Conservation (phyloP, 306 rosid genomes). For the Ochetophila trinervis region DNA sequence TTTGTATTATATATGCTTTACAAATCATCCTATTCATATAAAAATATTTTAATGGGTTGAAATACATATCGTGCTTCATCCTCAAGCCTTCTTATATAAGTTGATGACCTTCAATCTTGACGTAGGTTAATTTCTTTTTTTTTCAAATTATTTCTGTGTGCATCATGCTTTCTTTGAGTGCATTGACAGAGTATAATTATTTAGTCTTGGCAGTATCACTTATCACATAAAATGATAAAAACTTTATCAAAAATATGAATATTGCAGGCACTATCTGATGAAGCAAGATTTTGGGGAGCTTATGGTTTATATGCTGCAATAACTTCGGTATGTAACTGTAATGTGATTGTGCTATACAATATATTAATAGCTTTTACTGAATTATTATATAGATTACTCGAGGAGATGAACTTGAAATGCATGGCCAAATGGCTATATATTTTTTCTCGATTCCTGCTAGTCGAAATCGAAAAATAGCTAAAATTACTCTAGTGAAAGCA, state of each 20-base stretch:
- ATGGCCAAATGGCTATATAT: not conserved
- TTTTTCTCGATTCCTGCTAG: not conserved
- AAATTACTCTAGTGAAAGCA: constrained; percentile 52
- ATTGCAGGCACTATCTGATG: constrained; percentile 66
- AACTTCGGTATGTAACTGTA: constrained; percentile 55
- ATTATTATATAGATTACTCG: no score
- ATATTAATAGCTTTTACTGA: not conserved
- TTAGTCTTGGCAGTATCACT: no score
- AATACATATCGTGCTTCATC: not conserved
- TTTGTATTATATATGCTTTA: not conserved
- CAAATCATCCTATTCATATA: not conserved
- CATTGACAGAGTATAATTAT: no score
- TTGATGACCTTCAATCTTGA: no score
- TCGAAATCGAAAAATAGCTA: constrained; percentile 26
- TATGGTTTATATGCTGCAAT: constrained; percentile 72
- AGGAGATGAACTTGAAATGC: constrained; percentile 5
- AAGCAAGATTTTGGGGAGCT: constrained; percentile 96
- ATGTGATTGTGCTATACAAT: no score
- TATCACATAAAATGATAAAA: not conserved
- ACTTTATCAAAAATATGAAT: constrained; percentile 29
- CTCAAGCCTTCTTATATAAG: not conserved
- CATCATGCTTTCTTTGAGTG: no score
- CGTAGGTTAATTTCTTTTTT: no score
- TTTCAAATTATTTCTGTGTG: no score
- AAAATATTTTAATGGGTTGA: not conserved